phyloP scores from a whole-genome alignment of 2,329 filamentous ascomycete species.

The Coleophoma cylindrospora region DNA sequence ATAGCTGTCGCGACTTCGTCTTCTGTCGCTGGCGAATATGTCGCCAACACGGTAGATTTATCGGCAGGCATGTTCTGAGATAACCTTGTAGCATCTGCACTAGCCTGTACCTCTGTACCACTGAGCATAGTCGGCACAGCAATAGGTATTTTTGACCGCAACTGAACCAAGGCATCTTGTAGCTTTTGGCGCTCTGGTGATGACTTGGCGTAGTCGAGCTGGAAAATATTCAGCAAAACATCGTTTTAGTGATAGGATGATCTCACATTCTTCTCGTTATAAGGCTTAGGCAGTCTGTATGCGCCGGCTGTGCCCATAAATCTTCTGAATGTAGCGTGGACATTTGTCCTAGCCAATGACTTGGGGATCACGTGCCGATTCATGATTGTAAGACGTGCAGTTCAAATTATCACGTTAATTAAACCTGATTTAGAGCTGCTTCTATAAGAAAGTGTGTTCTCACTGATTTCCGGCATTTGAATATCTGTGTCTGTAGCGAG shows the following conservation, averaged over 20 bases:
- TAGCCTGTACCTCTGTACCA: not conserved
- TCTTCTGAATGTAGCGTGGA: not conserved
- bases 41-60: not conserved
- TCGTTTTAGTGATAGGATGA: not conserved
- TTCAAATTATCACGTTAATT: not conserved
- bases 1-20: conserved; percentile 74
- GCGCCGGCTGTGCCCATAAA: not conserved
- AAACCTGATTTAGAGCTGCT: not conserved
- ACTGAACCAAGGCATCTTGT: not conserved
- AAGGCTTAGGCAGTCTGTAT: not conserved
- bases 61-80: not conserved
- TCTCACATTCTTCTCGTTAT: not conserved
- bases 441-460: not conserved
- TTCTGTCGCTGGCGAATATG: not conserved
- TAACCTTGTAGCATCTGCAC: not conserved
- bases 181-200: not conserved
- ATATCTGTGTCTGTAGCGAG: not conserved
- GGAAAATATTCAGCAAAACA: not conserved
- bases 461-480: not conserved
- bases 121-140: not conserved
- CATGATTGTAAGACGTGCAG: not conserved
- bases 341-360: not conserved
- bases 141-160: not conserved
- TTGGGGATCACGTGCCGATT: not conserved
- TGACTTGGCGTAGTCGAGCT: not conserved